These are phyloP conservation scores for Thecaphora thlaspeos DNA, from an alignment of 1,284 basidiomycete species.

Conservation along the genomic window DNA sequence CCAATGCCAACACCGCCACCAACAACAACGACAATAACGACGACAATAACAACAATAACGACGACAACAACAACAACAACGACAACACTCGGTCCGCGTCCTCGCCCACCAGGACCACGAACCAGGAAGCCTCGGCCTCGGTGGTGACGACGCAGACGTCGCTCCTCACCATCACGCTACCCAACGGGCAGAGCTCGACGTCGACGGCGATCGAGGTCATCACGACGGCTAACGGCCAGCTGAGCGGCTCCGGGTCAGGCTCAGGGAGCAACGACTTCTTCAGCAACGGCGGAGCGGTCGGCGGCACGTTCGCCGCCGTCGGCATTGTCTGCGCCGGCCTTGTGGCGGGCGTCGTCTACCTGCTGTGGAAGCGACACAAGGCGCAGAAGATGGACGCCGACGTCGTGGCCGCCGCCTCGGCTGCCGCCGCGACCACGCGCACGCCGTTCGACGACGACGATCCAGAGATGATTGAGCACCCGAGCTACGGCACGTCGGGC, in stretches of 20 bases:
- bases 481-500: constrained; percentile 34
- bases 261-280: constrained; percentile 39
- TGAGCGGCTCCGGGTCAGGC: constrained; percentile 20
- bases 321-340: constrained; percentile 47
- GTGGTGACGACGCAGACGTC: constrained; percentile 32
- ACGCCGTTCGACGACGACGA: constrained; percentile 58
- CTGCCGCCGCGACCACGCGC: constrained; percentile 52
- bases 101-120: constrained; percentile 2
- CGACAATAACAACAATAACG: background rate
- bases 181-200: constrained; percentile 29
- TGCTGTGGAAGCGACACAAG: constrained; percentile 48
- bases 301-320: constrained; percentile 55
- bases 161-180: constrained; percentile 25
- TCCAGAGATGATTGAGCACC: constrained; percentile 54
- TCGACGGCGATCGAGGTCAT: constrained; percentile 29
- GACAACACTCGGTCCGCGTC: background rate
- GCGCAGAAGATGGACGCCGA: constrained; percentile 56
- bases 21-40: background rate
- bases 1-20: background rate
- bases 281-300: constrained; percentile 52
- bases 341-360: constrained; percentile 43
- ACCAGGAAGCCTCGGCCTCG: constrained; percentile 4
- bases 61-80: constrained; percentile 1
- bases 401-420: constrained; percentile 54
- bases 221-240: constrained; percentile 30